Percentiles rank a stretch among this genome's conserved stretches.
phyloP scores from a whole-genome alignment of 208 protist genomes.

The Crithidia fasciculata region DNA sequence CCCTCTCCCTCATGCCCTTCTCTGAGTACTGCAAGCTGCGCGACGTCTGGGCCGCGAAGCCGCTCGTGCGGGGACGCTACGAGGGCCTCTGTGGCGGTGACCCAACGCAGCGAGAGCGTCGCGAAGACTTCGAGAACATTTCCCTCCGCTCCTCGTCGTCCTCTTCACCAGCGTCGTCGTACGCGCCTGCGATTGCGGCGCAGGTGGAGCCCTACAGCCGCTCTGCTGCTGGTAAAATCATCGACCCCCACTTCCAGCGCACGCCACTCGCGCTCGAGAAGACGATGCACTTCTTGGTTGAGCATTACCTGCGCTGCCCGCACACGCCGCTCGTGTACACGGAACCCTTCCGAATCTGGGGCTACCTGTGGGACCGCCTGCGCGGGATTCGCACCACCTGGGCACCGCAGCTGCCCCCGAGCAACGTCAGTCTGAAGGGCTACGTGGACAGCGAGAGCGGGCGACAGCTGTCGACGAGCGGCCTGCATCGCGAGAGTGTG shows the following conservation, averaged over 20 bases:
- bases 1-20: constrained; percentile 59
- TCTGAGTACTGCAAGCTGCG: constrained; percentile 46
- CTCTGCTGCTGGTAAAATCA: constrained; percentile 66
- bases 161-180: constrained; percentile 3
- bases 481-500: constrained; percentile 41
- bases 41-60: constrained; percentile 31
- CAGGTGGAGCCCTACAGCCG: constrained; percentile 77
- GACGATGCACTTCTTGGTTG: constrained; percentile 86
- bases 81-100: constrained; percentile 65
- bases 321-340: constrained; percentile 66
- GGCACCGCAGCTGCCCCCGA: constrained; percentile 61
- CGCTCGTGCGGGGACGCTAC: constrained; percentile 53
- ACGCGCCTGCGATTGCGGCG: constrained; percentile 13
- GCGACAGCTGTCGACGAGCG: constrained; percentile 3
- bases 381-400: constrained; percentile 83
- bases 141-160: neutral
- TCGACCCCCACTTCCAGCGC: constrained; percentile 56
- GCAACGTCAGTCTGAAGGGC: constrained; percentile 30
- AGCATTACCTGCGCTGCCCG: constrained; percentile 79
- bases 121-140: constrained; percentile 53
- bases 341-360: constrained; percentile 76
- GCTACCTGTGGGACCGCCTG: constrained; percentile 85
- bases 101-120: constrained; percentile 41
- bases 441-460: constrained; percentile 30
- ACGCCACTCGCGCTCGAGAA: constrained; percentile 79